phyloP scores from a whole-genome alignment of 805 yeast species.

The Barnettozyma populi region DNA sequence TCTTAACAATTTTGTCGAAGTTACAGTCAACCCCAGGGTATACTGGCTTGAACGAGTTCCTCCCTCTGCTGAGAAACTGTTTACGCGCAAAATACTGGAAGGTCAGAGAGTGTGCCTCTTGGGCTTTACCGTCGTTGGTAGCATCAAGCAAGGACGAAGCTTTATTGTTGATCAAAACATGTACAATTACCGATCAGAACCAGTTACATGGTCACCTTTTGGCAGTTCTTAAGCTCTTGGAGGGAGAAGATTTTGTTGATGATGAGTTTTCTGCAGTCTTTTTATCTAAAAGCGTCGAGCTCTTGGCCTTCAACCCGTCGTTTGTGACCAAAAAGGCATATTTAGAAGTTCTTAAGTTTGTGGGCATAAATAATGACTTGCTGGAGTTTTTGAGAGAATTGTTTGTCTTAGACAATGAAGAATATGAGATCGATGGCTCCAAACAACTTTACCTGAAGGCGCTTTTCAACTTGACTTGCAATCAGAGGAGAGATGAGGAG shows the following conservation, averaged over 20 bases:
- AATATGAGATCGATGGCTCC: conserved; percentile 38
- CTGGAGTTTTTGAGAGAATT: conserved; percentile 28
- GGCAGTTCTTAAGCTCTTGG: conserved; percentile 36
- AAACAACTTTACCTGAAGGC: conserved; percentile 41
- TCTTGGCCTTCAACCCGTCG: conserved; percentile 25
- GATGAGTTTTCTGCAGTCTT: not conserved
- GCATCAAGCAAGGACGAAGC: conserved; percentile 29
- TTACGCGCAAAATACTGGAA: conserved; percentile 66
- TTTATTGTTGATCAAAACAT: conserved; percentile 19
- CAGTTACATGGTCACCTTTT: conserved; percentile 55
- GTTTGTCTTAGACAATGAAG: conserved; percentile 29
- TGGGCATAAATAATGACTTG: conserved; percentile 4
- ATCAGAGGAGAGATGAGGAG: conserved; percentile 6
- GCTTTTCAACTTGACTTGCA: conserved; percentile 25
- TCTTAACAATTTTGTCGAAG: conserved; percentile 64
- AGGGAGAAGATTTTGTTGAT: not conserved
- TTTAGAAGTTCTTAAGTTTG: conserved; percentile 19
- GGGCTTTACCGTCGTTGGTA: conserved; percentile 52
- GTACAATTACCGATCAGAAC: conserved; percentile 33
- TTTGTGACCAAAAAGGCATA: conserved; percentile 31
- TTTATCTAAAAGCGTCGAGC: conserved; percentile 7
- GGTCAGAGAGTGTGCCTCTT: conserved; percentile 81
- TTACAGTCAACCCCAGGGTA: conserved; percentile 57
- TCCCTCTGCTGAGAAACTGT: conserved; percentile 40
- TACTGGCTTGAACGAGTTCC: conserved; percentile 48